phyloP scores from a whole-genome alignment of 1,139 yeast species.

The Geotrichum armillariae region DNA sequence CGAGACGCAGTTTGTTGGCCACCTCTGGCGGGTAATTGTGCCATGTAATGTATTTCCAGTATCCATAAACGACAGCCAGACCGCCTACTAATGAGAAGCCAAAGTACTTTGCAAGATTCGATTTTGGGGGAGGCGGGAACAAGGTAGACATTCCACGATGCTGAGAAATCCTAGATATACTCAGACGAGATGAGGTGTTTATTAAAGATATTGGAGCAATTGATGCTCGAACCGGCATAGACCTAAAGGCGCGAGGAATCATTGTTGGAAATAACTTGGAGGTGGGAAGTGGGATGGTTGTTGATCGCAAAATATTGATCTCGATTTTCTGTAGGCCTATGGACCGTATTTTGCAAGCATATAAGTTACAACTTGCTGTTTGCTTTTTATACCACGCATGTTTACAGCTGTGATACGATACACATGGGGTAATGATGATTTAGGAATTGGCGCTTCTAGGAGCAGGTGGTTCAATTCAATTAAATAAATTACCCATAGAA shows the following conservation, averaged over 20 bases:
- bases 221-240: not conserved
- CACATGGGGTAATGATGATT: too few species aligned
- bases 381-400: too few species aligned
- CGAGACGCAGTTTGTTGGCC: slow-evolving; percentile 69
- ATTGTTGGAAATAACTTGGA: not conserved
- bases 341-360: too few species aligned
- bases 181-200: too few species aligned
- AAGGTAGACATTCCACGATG: slow-evolving; percentile 1
- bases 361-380: too few species aligned
- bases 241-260: slow-evolving; percentile 3
- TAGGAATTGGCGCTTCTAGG: too few species aligned
- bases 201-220: not conserved
- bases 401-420: too few species aligned
- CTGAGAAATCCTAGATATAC: not conserved
- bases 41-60: slow-evolving; percentile 28
- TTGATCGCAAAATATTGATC: too few species aligned
- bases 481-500: too few species aligned
- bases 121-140: slow-evolving; percentile 11
- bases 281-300: not conserved
- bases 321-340: too few species aligned
- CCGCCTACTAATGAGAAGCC: slow-evolving; percentile 4
- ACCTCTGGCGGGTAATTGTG: slow-evolving; percentile 55
- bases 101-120: slow-evolving; percentile 5
- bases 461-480: too few species aligned
- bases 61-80: slow-evolving; percentile 10